Evolutionary conservation across 768 basidiomycete species (phyloP).

Genomic region (Lactarius quietus): DNA sequence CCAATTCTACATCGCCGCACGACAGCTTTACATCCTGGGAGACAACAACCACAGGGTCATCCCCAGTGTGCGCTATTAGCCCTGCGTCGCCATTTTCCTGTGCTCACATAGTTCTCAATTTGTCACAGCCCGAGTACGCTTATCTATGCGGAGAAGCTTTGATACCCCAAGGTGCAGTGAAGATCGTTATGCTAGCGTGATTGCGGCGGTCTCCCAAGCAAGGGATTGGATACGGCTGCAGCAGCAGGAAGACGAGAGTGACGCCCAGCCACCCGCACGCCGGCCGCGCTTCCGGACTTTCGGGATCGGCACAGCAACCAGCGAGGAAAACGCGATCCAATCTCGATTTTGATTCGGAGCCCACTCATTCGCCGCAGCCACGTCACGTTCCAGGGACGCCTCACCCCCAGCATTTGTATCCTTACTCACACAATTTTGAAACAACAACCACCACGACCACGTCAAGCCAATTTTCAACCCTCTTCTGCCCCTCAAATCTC

Average conservation of each 20-base stretch:
- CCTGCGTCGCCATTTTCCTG: neutral
- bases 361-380: conserved; percentile 14
- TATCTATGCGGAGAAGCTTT: conserved; percentile 17
- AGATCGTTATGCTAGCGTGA: conserved; percentile 15
- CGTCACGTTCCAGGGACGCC: conserved; percentile 23
- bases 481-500: neutral
- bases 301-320: conserved; percentile 17
- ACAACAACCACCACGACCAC: conserved; percentile 11
- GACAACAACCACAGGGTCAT: conserved; percentile 9
- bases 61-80: conserved; percentile 13
- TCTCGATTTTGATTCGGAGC: conserved; percentile 12
- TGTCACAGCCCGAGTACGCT: conserved; percentile 14
- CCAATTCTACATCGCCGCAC: conserved; percentile 16
- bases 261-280: neutral
- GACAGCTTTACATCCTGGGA: neutral
- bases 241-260: neutral
- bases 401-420: neutral
- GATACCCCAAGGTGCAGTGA: conserved; percentile 10
- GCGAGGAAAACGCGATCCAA: conserved; percentile 4
- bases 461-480: conserved; percentile 1
- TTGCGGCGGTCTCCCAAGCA: conserved; percentile 14
- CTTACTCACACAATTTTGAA: conserved; percentile 3
- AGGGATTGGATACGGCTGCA: conserved; percentile 8
- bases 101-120: neutral
- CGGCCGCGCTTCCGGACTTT: conserved; percentile 10